A percentile compares a stretch with the other conserved stretches of the same genome.
Conservation (phyloP, 768 basidiomycete species). For the Tricholoma sp. region DNA sequence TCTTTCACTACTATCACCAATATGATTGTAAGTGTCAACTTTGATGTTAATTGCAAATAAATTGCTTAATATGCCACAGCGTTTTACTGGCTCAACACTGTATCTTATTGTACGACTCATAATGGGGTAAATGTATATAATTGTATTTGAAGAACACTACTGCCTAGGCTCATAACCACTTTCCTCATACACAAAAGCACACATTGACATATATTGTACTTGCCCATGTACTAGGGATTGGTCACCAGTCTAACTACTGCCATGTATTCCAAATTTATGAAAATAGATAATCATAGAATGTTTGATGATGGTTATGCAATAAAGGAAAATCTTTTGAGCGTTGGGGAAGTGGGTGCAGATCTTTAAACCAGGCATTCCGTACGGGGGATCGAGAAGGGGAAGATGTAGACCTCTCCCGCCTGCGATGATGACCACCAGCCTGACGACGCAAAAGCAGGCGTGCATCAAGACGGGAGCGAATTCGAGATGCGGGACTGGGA, state of each 20-base stretch:
- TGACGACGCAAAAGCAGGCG: conserved; percentile 28
- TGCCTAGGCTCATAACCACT: background rate
- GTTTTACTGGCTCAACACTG: conserved; percentile 26
- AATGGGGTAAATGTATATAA: conserved; percentile 18
- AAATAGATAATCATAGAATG: conserved; percentile 44
- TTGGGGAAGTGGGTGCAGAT: conserved; percentile 9
- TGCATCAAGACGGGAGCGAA: conserved; percentile 28
- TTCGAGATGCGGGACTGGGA: conserved; percentile 3
- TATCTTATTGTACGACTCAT: conserved; percentile 26
- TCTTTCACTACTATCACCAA: conserved; percentile 79
- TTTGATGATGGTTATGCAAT: conserved; percentile 11
- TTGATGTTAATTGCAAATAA: background rate
- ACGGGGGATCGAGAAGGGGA: conserved; percentile 55
- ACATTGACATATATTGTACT: too few relatives aligned
- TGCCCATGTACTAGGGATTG: too few relatives aligned
- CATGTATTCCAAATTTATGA: conserved; percentile 21
- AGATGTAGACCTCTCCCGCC: conserved; percentile 33
- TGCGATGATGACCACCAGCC: conserved; percentile 12
- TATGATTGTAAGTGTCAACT: conserved; percentile 37
- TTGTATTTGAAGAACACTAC: conserved; percentile 3
- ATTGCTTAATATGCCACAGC: conserved; percentile 12
- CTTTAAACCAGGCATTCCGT: conserved; percentile 25
- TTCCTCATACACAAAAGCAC: too few relatives aligned
- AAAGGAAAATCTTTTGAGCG: conserved; percentile 5
- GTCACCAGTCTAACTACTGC: too few relatives aligned